Evolutionary conservation across 1,284 basidiomycete species (phyloP).

Genomic region (Wallemia hederae): DNA sequence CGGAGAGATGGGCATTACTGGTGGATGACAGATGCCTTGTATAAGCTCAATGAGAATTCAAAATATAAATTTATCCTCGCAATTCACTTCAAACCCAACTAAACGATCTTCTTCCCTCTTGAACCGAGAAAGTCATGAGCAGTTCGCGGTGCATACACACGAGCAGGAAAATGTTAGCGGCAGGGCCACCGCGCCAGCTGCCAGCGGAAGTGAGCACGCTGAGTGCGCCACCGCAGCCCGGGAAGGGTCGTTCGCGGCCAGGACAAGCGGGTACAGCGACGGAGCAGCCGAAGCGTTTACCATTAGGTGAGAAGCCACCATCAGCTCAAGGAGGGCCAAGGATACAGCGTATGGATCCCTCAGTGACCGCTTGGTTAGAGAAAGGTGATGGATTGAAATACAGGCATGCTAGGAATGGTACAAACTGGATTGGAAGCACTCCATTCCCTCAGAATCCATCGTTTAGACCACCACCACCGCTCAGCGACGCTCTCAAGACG

Average conservation of each 20-base stretch:
- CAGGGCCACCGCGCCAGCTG: background rate
- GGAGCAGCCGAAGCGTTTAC: background rate
- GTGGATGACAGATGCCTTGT: too few species aligned
- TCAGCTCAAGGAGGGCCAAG: background rate
- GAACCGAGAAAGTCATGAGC: background rate
- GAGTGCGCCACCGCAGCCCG: background rate
- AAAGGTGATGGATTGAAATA: background rate
- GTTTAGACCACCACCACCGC: slow-evolving; percentile 11
- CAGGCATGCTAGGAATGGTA: background rate
- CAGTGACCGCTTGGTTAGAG: background rate
- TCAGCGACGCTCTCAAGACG: slow-evolving; percentile 10
- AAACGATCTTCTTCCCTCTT: background rate
- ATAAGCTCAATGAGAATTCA: background rate
- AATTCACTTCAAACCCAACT: background rate
- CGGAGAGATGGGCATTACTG: too few species aligned
- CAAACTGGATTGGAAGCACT: background rate
- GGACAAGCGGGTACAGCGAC: background rate
- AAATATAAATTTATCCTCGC: background rate
- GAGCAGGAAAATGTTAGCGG: background rate
- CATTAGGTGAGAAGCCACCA: background rate
- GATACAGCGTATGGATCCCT: background rate
- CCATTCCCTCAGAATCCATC: slow-evolving; percentile 14
- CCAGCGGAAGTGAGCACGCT: background rate
- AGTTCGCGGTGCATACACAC: background rate
- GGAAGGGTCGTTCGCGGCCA: background rate